Conservation (phyloP, 176 grass and related monocot genomes). For the Bonia amplexicaulis region DNA sequence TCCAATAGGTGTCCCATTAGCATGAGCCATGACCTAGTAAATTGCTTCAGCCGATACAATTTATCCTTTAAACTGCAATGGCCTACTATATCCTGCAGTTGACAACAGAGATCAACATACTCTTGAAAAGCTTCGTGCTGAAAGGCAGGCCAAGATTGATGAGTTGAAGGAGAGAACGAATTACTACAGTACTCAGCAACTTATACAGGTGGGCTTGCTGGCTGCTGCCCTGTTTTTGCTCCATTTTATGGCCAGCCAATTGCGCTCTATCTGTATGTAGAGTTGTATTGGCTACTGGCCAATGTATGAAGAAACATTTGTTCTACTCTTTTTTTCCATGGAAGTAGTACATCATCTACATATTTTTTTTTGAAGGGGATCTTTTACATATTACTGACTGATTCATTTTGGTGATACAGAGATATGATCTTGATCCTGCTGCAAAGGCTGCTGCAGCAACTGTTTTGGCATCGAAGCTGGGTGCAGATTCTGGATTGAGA, state of each 20-base stretch:
- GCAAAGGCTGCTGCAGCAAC: conserved; percentile 86
- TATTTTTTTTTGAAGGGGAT: not conserved
- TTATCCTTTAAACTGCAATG: not conserved
- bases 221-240: not conserved
- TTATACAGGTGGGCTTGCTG: conserved; percentile 64
- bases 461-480: conserved; percentile 86
- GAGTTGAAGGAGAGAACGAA: conserved; percentile 94
- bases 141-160: conserved; percentile 86
- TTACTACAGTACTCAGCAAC: conserved; percentile 87
- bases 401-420: conserved; percentile 40
- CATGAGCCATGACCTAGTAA: not conserved
- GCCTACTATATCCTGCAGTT: conserved; percentile 44
- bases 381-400: conserved; percentile 8
- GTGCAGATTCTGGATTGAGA: conserved; percentile 79
- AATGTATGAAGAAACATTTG: not conserved
- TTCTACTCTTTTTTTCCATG: not conserved
- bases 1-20: not conserved
- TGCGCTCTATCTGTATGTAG: not conserved
- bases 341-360: not conserved
- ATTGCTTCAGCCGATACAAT: not conserved
- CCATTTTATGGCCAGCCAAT: not conserved
- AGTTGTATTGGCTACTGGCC: not conserved
- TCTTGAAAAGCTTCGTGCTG: conserved; percentile 71
- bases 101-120: conserved; percentile 67
- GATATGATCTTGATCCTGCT: conserved; percentile 92